A percentile compares a stretch with the other conserved stretches of the same genome.
phyloP scores from a whole-genome alignment of 108 stramenopile genomes.

The Pseudonitzschia multiseries region DNA sequence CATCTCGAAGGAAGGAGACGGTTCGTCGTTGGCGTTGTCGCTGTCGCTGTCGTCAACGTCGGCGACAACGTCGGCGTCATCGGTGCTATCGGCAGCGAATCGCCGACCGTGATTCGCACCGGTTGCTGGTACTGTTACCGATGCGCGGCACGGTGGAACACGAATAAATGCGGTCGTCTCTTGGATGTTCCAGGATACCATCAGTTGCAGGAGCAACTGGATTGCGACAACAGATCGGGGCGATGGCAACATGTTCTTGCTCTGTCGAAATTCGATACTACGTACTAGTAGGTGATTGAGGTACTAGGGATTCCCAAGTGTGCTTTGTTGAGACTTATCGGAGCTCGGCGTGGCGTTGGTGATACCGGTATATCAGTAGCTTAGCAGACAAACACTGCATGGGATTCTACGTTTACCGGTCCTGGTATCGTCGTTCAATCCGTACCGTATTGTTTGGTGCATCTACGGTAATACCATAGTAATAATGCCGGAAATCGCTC shows the following conservation, averaged over 20 bases:
- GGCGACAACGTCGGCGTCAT: neutral
- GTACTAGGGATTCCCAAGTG: too few relatives aligned
- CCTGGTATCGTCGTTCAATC: too few relatives aligned
- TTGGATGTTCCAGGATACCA: neutral
- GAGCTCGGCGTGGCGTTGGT: too few relatives aligned
- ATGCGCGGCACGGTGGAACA: neutral
- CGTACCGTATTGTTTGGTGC: too few relatives aligned
- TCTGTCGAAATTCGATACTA: too few relatives aligned
- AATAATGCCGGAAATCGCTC: too few relatives aligned
- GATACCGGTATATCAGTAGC: too few relatives aligned
- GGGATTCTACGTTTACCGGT: too few relatives aligned
- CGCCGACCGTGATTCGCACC: neutral
- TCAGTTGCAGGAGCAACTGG: neutral
- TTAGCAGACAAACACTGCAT: too few relatives aligned
- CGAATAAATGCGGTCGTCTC: neutral
- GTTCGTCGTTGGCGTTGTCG: neutral
- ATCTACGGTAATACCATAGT: too few relatives aligned
- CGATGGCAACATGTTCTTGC: neutral
- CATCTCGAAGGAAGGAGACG: neutral
- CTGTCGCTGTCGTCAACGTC: neutral
- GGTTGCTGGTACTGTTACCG: neutral
- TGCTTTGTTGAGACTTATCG: too few relatives aligned
- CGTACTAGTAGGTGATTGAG: too few relatives aligned
- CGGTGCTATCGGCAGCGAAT: neutral
- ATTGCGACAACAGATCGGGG: neutral